Conservation (phyloP, 257 asterid species). For the Lycium ferocissimum region DNA sequence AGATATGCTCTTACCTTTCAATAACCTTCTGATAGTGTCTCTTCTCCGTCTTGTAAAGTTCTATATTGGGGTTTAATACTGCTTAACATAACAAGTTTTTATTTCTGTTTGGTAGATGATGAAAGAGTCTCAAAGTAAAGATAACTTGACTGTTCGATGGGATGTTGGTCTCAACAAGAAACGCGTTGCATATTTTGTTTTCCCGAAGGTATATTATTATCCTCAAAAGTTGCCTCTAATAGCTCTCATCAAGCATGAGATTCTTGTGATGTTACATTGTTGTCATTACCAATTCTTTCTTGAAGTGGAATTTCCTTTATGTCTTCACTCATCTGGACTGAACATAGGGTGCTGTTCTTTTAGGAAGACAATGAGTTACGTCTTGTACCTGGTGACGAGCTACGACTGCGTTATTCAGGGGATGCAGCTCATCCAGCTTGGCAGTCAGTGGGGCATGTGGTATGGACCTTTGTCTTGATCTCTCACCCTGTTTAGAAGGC, state of each 20-base stretch:
- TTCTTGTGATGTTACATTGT: slow-evolving; percentile 1
- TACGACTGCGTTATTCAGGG: slow-evolving; percentile 92
- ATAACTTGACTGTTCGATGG: slow-evolving; percentile 88
- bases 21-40: neutral
- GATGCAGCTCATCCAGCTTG: slow-evolving; percentile 96
- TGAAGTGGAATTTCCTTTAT: neutral
- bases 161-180: slow-evolving; percentile 98
- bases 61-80: neutral
- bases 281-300: neutral
- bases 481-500: slow-evolving; percentile 10
- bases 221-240: slow-evolving; percentile 3
- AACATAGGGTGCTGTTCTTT: slow-evolving; percentile 40
- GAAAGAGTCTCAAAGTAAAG: slow-evolving; percentile 99
- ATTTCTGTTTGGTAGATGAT: slow-evolving; percentile 71
- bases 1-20: neutral
- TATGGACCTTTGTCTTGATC: slow-evolving; percentile 45
- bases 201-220: slow-evolving; percentile 72
- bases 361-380: slow-evolving; percentile 99
- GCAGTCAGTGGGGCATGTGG: slow-evolving; percentile 99
- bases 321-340: slow-evolving; percentile 25
- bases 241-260: neutral
- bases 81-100: neutral
- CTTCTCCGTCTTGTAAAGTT: neutral
- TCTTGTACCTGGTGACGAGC: slow-evolving; percentile 99
- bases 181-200: slow-evolving; percentile 91